These are phyloP conservation scores for Phytophthora ramorum DNA, from an alignment of 352 stramenopile species.

Conservation along the genomic window DNA sequence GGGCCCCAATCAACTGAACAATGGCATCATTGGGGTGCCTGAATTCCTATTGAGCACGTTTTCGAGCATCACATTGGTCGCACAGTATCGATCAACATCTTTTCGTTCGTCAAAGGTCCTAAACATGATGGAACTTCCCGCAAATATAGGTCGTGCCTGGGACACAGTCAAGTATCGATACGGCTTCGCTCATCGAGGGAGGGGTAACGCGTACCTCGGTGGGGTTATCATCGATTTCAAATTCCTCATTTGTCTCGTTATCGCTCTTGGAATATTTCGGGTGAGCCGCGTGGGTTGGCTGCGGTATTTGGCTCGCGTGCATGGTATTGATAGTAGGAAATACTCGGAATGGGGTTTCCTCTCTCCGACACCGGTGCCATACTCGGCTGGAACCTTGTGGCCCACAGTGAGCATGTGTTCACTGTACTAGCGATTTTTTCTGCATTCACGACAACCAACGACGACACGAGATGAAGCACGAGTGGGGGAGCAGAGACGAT, in stretches of 20 bases:
- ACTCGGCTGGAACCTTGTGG: no score
- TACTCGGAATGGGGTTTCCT: constrained; percentile 2
- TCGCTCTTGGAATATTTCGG: not conserved
- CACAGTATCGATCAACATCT: constrained; percentile 28
- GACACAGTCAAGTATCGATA: constrained; percentile 1
- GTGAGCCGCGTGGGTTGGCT: not conserved
- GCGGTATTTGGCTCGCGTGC: not conserved
- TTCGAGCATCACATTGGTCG: constrained; percentile 34
- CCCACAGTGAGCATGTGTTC: constrained; percentile 21
- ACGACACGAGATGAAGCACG: not conserved
- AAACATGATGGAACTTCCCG: constrained; percentile 9
- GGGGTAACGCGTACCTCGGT: constrained; percentile 14
- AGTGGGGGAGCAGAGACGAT: not conserved
- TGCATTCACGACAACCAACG: constrained; percentile 6
- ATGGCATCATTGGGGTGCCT: constrained; percentile 31
- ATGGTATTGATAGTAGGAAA: not conserved
- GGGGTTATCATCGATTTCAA: constrained; percentile 39
- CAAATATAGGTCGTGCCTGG: not conserved
- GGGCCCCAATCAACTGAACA: not conserved
- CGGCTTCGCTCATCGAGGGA: constrained; percentile 9
- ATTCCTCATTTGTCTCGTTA: constrained; percentile 28
- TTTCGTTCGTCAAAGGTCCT: constrained; percentile 20
- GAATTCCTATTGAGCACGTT: constrained; percentile 43
- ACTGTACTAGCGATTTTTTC: constrained; percentile 21
- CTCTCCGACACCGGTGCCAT: constrained; percentile 6